A percentile compares a stretch with the other conserved stretches of the same genome.
Conservation (phyloP, 768 basidiomycete genomes). For the Kwoniella dejecticola region DNA sequence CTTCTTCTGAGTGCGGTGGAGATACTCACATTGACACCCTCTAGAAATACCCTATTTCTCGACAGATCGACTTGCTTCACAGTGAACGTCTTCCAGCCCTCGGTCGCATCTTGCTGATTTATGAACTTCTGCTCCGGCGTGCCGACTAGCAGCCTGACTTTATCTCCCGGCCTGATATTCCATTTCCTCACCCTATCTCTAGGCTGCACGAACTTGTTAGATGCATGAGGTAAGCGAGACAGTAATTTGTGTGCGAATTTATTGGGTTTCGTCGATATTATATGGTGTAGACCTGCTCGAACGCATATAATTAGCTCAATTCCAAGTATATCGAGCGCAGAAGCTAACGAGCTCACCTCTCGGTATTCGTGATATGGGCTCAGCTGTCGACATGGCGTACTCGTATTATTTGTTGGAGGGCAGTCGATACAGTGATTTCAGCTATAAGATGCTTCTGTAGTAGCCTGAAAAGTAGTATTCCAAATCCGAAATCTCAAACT, state of each 20-base stretch:
- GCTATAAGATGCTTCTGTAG: too few relatives aligned
- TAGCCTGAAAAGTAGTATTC: too few relatives aligned
- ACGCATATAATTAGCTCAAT: background rate
- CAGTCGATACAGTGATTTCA: too few relatives aligned
- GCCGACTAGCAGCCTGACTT: slow-evolving; percentile 48
- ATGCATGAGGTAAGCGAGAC: slow-evolving; percentile 36
- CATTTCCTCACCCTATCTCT: slow-evolving; percentile 44
- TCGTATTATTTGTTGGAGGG: too few relatives aligned
- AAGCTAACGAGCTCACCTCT: slow-evolving; percentile 16
- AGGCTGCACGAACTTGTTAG: slow-evolving; percentile 40
- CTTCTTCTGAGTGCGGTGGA: background rate
- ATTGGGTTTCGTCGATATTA: slow-evolving; percentile 15
- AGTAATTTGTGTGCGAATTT: slow-evolving; percentile 30
- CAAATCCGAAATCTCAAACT: background rate
- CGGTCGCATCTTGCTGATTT: slow-evolving; percentile 34
- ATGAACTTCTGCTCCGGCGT: slow-evolving; percentile 46
- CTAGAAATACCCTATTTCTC: slow-evolving; percentile 45
- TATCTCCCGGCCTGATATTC: slow-evolving; percentile 52
- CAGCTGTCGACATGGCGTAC: slow-evolving; percentile 15
- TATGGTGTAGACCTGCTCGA: slow-evolving; percentile 14
- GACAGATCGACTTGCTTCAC: slow-evolving; percentile 48
- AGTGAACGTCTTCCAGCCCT: slow-evolving; percentile 49
- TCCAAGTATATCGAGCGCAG: background rate
- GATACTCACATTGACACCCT: slow-evolving; percentile 43
- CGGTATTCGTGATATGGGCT: slow-evolving; percentile 25